Percentiles rank a stretch among this genome's conserved stretches.
Conservation (phyloP, 495 filamentous ascomycete species). For the Aspergillus asperescens region DNA sequence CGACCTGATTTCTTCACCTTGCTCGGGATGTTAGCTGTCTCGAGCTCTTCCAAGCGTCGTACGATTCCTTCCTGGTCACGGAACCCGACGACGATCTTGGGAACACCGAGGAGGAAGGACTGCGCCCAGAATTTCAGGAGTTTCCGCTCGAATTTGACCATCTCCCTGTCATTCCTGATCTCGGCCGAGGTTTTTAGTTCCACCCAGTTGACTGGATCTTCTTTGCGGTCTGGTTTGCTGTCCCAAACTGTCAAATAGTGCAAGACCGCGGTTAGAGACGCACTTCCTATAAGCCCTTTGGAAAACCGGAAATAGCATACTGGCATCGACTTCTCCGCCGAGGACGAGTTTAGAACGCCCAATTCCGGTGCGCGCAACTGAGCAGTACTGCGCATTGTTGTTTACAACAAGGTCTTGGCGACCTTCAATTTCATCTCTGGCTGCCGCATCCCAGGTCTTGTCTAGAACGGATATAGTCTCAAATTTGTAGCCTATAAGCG, state of each 20-base stretch:
- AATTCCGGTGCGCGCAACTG: conserved; percentile 80
- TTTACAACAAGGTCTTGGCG: conserved; percentile 66
- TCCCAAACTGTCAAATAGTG: conserved; percentile 63
- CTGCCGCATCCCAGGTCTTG: conserved; percentile 61
- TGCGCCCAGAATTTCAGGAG: conserved; percentile 95
- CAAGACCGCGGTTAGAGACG: conserved; percentile 1
- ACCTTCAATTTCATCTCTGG: conserved; percentile 69
- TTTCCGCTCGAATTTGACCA: conserved; percentile 77
- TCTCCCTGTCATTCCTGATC: conserved; percentile 57
- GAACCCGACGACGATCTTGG: conserved; percentile 87
- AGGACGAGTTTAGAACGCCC: conserved; percentile 66
- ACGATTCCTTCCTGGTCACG: conserved; percentile 70
- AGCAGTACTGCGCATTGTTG: conserved; percentile 92
- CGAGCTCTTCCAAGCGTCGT: conserved; percentile 63
- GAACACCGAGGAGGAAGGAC: conserved; percentile 88
- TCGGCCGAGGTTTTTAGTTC: conserved; percentile 89
- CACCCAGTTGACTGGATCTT: conserved; percentile 77
- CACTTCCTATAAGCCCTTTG: not conserved
- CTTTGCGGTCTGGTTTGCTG: conserved; percentile 58
- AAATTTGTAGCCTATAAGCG: conserved; percentile 80
- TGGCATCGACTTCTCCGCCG: conserved; percentile 92
- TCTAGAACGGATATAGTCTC: conserved; percentile 77
- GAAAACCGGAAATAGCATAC: conserved; percentile 40
- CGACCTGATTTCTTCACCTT: conserved; percentile 60
- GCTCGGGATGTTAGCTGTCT: conserved; percentile 69